Percentiles rank a stretch among this genome's conserved stretches.
phyloP scores from a whole-genome alignment of 2,329 filamentous ascomycete genomes.

The Elsinoe fawcettii region DNA sequence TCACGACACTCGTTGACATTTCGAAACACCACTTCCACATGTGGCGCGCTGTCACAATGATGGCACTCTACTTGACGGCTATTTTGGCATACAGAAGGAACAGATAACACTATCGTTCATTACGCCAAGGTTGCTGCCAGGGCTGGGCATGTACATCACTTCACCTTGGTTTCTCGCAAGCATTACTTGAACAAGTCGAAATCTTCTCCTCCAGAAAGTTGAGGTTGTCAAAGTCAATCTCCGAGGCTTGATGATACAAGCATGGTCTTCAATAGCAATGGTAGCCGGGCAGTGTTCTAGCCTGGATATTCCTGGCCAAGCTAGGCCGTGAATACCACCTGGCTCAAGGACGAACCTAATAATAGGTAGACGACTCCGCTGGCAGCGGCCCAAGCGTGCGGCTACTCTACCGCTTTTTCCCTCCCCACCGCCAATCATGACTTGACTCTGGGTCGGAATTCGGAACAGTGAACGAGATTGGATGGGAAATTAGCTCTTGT shows the following conservation, averaged over 20 bases:
- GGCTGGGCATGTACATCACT: conserved; percentile 13
- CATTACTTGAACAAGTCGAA: neutral
- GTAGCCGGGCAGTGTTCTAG: neutral
- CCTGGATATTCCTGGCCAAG: conserved; percentile 1
- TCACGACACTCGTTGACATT: neutral
- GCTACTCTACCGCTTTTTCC: conserved; percentile 9
- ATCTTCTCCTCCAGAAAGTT: neutral
- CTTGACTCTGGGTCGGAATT: conserved; percentile 5
- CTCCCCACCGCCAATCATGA: neutral
- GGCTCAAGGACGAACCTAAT: neutral
- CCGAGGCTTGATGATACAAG: neutral
- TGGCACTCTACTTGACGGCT: neutral
- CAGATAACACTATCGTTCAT: neutral
- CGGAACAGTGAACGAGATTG: conserved; percentile 1
- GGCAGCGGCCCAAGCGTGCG: neutral
- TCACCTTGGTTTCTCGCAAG: neutral
- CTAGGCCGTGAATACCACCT: neutral
- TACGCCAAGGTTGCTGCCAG: conserved; percentile 2
- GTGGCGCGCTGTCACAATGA: neutral
- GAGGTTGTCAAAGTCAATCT: neutral
- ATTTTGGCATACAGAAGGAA: neutral
- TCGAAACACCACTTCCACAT: neutral
- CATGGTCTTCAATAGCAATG: neutral
- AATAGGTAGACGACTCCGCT: neutral
- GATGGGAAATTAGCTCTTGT: conserved; percentile 3